Conservation (phyloP, 1,284 basidiomycete genomes). For the Bjerkandera adusta region DNA sequence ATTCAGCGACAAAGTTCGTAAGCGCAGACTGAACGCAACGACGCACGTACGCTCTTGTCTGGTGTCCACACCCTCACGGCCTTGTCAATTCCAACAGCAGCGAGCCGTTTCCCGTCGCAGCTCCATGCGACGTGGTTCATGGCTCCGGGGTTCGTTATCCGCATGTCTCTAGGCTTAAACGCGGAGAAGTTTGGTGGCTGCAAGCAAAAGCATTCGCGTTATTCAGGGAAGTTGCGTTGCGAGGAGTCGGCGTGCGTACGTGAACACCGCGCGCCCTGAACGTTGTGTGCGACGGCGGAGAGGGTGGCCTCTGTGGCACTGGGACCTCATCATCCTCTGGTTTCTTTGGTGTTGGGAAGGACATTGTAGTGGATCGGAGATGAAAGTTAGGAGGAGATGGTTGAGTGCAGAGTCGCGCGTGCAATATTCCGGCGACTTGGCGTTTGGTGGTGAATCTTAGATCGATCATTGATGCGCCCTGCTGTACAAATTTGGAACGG, state of each 20-base stretch:
- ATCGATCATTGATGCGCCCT: too few species aligned
- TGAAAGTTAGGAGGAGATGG: too few species aligned
- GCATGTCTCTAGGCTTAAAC: slow-evolving; percentile 71
- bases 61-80: slow-evolving; percentile 71
- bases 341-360: not conserved
- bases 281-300: slow-evolving; percentile 68
- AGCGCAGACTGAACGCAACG: not conserved
- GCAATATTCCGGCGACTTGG: too few species aligned
- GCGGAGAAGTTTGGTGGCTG: slow-evolving; percentile 76
- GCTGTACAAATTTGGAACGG: too few species aligned
- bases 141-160: slow-evolving; percentile 58
- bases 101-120: slow-evolving; percentile 76
- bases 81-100: slow-evolving; percentile 76
- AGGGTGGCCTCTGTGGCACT: slow-evolving; percentile 65
- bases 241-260: slow-evolving; percentile 44
- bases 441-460: too few species aligned
- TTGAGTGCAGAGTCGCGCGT: too few species aligned
- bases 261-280: slow-evolving; percentile 67
- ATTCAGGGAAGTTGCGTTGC: slow-evolving; percentile 12
- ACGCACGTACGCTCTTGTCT: slow-evolving; percentile 63
- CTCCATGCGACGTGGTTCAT: slow-evolving; percentile 80
- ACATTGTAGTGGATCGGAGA: not conserved
- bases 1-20: not conserved
- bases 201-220: slow-evolving; percentile 14
- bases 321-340: slow-evolving; percentile 54